Evolutionary conservation across 768 basidiomycete genomes (phyloP), one percentile per base, ranked within the genome.

Genomic region (Sarcomyxa edulis): DNA sequence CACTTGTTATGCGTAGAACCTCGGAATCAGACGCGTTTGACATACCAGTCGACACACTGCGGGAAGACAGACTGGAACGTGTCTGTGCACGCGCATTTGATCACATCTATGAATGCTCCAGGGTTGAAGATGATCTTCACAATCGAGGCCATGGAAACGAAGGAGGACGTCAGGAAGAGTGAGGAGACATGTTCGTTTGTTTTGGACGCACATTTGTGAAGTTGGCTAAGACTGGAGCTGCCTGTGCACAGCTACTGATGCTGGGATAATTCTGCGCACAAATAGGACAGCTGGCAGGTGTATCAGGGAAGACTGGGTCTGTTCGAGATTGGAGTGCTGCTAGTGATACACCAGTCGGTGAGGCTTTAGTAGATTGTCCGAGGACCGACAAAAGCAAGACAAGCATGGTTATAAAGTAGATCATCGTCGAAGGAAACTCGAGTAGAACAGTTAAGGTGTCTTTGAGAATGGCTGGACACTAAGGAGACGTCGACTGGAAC

Each of bases 41-140:
- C 64, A 28, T 35, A 80, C 77, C 81, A 83, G 50, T 83, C 79
- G 26, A 76, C 76, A 43, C 80, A 84, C 62, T 83, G 78, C 25
- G 80, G 80, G 57, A 72, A 69, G 3, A 54, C 61, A 14, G 67
- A 52, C 46, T 69, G 64, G 46, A 66, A 68, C 1, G 64, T 64
- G 40, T 67, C 64, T 3, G 68, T 62, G 50, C 82, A 84, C 4
- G 78, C 67, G 56, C 81, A 82, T 56, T 74, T 68, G 51, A 82
- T 80, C 31, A 78, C 64, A 47, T 71, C 67, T 44, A 81, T 64
- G 56, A 81, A 81, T 1, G 72, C 72, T 20, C 74, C 71, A 1
- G 81, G 81, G 45, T 81, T 79, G 48, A 75, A 74, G 31, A 82
- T 69, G 46, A 83, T 64, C 80, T 82, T 28, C 15, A 24, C 19